A percentile compares a stretch with the other conserved stretches of the same genome.
phyloP scores from a whole-genome alignment of 371 early-diverging fungal species.

The Mucor circinelloides region DNA sequence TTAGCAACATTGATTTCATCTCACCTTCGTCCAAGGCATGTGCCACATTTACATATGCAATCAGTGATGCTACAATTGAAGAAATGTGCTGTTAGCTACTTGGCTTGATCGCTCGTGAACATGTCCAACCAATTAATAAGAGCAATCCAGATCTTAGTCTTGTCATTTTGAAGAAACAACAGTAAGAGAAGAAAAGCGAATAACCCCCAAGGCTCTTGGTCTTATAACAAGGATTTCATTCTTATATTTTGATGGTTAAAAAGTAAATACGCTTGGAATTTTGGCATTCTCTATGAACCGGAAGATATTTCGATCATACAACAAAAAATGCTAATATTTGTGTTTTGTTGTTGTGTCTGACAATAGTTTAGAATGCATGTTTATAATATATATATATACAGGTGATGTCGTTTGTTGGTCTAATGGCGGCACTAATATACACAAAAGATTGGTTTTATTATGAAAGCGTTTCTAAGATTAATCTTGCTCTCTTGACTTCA shows the following conservation, averaged over 20 bases:
- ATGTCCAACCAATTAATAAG: constrained; percentile 3
- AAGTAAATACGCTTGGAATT: constrained; percentile 9
- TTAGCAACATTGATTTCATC: background rate
- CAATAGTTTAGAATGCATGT: background rate
- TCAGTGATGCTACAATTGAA: constrained; percentile 4
- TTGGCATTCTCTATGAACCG: background rate
- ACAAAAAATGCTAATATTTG: background rate
- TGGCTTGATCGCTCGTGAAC: background rate
- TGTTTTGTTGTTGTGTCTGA: background rate
- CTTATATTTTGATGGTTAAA: constrained; percentile 6
- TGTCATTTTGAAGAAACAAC: constrained; percentile 3
- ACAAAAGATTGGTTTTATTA: constrained; percentile 12
- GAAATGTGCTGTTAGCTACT: background rate
- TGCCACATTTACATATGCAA: constrained; percentile 7
- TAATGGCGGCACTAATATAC: background rate
- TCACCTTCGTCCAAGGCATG: constrained; percentile 11
- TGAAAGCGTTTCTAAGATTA: constrained; percentile 23
- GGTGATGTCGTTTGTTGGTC: background rate
- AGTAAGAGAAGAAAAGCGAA: background rate
- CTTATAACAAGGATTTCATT: constrained; percentile 3
- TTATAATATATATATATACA: too few relatives aligned
- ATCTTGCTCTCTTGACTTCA: constrained; percentile 33
- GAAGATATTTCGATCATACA: background rate
- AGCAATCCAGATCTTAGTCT: constrained; percentile 3
- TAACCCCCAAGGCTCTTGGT: background rate